Conservation (phyloP, 345 rosid species). For the Isatis tinctoria region DNA sequence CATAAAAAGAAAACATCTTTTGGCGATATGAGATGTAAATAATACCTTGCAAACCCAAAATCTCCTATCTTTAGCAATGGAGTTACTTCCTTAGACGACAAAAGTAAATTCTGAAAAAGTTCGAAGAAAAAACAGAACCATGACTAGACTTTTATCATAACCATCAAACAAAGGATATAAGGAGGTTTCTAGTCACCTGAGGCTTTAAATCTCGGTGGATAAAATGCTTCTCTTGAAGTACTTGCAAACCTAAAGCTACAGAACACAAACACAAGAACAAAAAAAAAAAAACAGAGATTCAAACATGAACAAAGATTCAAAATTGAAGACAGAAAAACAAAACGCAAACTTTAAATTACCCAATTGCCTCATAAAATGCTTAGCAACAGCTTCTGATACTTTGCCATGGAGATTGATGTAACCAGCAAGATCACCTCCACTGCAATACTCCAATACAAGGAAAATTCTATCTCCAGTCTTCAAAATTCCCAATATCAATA, state of each 20-base stretch:
- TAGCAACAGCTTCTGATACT: constrained; percentile 65
- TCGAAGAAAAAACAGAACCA: neutral
- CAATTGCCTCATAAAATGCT: constrained; percentile 74
- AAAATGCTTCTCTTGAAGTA: constrained; percentile 74
- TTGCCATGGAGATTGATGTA: constrained; percentile 60
- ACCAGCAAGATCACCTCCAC: constrained; percentile 78
- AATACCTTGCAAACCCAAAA: constrained; percentile 87
- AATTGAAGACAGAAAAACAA: neutral
- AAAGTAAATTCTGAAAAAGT: constrained; percentile 57
- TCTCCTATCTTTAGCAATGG: constrained; percentile 76
- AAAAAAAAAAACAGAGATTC: neutral
- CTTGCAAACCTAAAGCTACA: constrained; percentile 83
- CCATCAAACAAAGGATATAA: neutral
- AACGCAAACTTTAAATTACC: constrained; percentile 34
- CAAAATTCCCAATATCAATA: neutral
- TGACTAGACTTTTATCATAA: neutral
- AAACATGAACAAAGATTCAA: neutral
- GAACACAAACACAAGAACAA: constrained; percentile 6
- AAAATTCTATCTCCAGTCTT: constrained; percentile 63
- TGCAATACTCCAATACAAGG: constrained; percentile 78
- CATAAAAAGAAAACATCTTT: neutral
- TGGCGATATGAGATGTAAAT: neutral
- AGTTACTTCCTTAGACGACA: constrained; percentile 48
- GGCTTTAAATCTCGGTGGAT: constrained; percentile 88
- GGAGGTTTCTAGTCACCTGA: constrained; percentile 38